phyloP scores from a whole-genome alignment of 2,329 filamentous ascomycete genomes.

The Sclerotinia borealis region DNA sequence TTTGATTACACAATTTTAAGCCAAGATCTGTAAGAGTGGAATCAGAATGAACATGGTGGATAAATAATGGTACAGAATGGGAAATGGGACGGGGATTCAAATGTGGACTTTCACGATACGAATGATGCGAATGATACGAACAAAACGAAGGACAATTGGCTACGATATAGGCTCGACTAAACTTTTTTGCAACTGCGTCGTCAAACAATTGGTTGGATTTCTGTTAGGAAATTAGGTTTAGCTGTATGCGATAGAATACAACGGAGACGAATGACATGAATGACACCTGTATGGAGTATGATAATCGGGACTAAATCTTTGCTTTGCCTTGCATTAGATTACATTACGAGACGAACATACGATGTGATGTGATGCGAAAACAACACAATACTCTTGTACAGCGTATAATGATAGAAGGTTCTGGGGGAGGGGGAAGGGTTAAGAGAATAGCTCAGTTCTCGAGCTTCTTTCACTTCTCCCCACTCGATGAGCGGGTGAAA shows the following conservation, averaged over 20 bases:
- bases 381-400: not conserved
- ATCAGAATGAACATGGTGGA: not conserved
- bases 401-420: not conserved
- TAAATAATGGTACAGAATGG: not conserved
- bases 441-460: too few species aligned
- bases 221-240: not conserved
- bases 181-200: not conserved
- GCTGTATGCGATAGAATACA: not conserved
- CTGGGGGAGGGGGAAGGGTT: too few species aligned
- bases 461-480: too few species aligned
- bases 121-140: not conserved
- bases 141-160: not conserved
- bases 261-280: not conserved
- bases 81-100: not conserved
- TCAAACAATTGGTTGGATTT: not conserved
- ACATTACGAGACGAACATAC: not conserved
- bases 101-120: not conserved
- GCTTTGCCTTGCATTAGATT: too few species aligned
- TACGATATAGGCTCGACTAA: not conserved
- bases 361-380: not conserved
- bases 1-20: conserved; percentile 31
- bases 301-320: not conserved
- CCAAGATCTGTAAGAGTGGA: not conserved
- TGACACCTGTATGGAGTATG: not conserved
- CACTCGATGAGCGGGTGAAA: too few species aligned